These are phyloP conservation scores for Camellia oleifera DNA, from an alignment of 179 eudicot species.

Conservation along the genomic window DNA sequence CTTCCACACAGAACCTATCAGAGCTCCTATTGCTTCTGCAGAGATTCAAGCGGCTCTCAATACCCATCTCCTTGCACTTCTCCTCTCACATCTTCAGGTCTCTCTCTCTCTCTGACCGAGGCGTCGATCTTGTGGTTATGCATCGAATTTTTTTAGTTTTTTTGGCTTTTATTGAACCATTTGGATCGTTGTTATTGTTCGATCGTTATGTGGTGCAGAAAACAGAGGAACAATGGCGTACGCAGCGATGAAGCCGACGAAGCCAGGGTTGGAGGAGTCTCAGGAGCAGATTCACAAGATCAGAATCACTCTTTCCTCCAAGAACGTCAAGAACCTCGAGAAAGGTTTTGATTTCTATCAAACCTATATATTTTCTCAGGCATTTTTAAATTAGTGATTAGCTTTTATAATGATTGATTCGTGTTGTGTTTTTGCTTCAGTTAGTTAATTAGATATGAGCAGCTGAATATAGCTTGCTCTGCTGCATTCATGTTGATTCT, in stretches of 20 bases:
- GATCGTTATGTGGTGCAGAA: conserved; percentile 7
- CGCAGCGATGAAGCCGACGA: conserved; percentile 63
- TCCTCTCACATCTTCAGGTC: not conserved
- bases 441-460: not conserved
- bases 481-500: not conserved
- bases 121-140: not conserved
- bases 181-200: not conserved
- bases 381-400: not conserved
- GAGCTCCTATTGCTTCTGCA: not conserved
- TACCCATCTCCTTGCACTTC: not conserved
- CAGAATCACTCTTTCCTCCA: conserved; percentile 87
- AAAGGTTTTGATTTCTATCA: conserved; percentile 44
- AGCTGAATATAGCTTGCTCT: not conserved
- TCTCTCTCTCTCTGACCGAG: no score
- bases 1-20: not conserved
- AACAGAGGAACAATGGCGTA: conserved; percentile 45
- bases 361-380: not conserved
- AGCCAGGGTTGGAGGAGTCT: conserved; percentile 80
- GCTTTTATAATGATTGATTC: not conserved
- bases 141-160: not conserved
- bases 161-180: not conserved
- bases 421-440: not conserved
- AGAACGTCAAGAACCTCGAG: conserved; percentile 86
- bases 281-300: conserved; percentile 76
- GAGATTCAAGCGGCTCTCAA: conserved; percentile 5